phyloP scores from a whole-genome alignment of 2,329 filamentous ascomycete species.

The Xylaria sp. region DNA sequence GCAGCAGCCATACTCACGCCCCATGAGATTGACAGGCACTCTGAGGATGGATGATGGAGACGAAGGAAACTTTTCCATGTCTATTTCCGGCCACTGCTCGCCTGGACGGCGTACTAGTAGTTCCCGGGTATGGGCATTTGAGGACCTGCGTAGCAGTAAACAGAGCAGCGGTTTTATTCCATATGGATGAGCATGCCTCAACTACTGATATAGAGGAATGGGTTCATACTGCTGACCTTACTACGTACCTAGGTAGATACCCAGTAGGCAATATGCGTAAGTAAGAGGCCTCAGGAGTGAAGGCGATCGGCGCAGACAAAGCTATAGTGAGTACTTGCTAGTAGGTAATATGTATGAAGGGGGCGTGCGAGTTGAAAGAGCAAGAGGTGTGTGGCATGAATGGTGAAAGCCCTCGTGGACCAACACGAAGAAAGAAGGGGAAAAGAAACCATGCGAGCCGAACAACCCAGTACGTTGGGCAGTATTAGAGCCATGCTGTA shows the following conservation, averaged over 20 bases:
- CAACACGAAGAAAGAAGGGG: slow-evolving; percentile 7
- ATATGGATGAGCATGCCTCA: too few species aligned
- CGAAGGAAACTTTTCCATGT: slow-evolving; percentile 9
- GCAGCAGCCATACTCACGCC: slow-evolving; percentile 25
- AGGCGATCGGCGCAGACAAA: slow-evolving; percentile 7
- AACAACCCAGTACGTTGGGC: slow-evolving; percentile 21
- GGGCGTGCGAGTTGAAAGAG: background rate
- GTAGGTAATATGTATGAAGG: background rate
- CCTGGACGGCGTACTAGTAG: background rate
- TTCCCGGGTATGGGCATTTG: background rate
- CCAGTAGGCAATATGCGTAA: too few species aligned
- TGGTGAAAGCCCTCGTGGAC: slow-evolving; percentile 3
- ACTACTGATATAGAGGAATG: too few species aligned
- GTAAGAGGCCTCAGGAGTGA: too few species aligned
- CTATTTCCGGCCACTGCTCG: slow-evolving; percentile 3
- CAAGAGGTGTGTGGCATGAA: slow-evolving; percentile 19
- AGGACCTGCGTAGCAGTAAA: background rate
- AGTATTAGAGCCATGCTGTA: background rate
- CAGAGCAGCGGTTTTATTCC: background rate
- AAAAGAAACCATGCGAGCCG: slow-evolving; percentile 24
- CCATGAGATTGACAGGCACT: slow-evolving; percentile 1
- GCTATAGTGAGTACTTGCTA: background rate
- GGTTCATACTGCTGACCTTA: too few species aligned
- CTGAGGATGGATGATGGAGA: slow-evolving; percentile 3
- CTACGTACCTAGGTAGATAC: too few species aligned